These are phyloP conservation scores for Corchorus olitorius DNA, from an alignment of 345 rosid genomes.

Conservation along the genomic window DNA sequence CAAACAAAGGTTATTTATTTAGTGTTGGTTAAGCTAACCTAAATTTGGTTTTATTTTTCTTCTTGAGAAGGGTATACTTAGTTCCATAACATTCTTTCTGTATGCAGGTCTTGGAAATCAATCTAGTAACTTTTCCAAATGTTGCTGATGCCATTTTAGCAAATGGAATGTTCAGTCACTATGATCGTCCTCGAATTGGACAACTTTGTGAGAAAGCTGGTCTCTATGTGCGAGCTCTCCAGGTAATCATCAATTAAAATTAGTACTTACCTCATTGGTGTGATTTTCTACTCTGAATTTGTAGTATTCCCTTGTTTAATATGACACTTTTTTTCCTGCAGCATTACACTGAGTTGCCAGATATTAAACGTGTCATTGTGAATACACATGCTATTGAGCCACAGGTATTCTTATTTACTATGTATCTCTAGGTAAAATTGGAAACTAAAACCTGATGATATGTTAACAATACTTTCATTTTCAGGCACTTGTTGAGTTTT, in stretches of 20 bases:
- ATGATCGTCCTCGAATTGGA: constrained; percentile 94
- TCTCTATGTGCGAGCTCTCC: constrained; percentile 83
- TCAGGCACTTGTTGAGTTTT: constrained; percentile 97
- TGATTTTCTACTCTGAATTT: constrained; percentile 3
- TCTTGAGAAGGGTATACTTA: neutral
- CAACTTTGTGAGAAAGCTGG: constrained; percentile 99
- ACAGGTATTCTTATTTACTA: constrained; percentile 56
- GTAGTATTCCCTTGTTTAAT: constrained; percentile 4
- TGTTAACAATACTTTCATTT: constrained; percentile 21
- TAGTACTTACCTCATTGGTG: constrained; percentile 6
- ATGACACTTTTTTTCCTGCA: constrained; percentile 42
- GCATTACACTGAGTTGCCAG: constrained; percentile 96
- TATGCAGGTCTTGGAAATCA: constrained; percentile 92
- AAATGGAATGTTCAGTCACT: constrained; percentile 96
- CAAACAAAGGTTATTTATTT: constrained; percentile 75
- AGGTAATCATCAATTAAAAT: constrained; percentile 48
- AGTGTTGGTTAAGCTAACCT: neutral
- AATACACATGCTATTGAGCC: constrained; percentile 99
- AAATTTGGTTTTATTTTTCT: neutral
- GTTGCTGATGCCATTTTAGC: constrained; percentile 99
- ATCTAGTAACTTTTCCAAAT: constrained; percentile 95
- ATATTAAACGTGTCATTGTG: constrained; percentile 98
- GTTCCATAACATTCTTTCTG: constrained; percentile 19
- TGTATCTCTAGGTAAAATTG: constrained; percentile 18
- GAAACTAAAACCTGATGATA: constrained; percentile 6